Conservation (phyloP, 164 flowering plant genomes). For the Aristolochia fimbriata region DNA sequence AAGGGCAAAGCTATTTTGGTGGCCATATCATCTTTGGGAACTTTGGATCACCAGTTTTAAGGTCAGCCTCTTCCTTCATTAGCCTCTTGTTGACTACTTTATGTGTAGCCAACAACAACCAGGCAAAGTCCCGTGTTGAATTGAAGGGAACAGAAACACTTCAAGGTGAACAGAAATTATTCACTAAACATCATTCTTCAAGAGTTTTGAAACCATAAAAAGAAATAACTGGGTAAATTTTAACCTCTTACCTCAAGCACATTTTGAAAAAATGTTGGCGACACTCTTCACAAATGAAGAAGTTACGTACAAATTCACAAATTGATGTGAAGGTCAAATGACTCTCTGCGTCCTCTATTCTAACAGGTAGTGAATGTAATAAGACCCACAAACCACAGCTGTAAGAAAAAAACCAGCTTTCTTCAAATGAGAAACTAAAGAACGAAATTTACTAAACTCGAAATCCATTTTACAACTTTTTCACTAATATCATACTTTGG, state of each 20-base stretch:
- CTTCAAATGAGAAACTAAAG: neutral
- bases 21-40: constrained; percentile 97
- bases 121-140: constrained; percentile 53
- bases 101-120: constrained; percentile 88
- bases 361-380: constrained; percentile 82
- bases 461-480: too few relatives aligned
- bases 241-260: constrained; percentile 73
- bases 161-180: constrained; percentile 10
- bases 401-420: constrained; percentile 13
- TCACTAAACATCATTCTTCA: too few relatives aligned
- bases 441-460: too few relatives aligned
- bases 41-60: constrained; percentile 71
- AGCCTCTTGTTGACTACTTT: constrained; percentile 81
- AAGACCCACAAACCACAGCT: constrained; percentile 99
- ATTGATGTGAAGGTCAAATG: constrained; percentile 57
- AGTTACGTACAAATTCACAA: constrained; percentile 77
- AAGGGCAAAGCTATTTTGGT: constrained; percentile 68
- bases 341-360: constrained; percentile 84
- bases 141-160: constrained; percentile 69
- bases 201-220: neutral
- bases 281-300: constrained; percentile 93
- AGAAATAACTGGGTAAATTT: neutral
- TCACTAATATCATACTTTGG: neutral
- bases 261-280: constrained; percentile 77
- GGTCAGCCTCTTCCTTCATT: constrained; percentile 60